Evolutionary conservation across 805 yeast species (phyloP).

Genomic region (Saturnispora silvae): DNA sequence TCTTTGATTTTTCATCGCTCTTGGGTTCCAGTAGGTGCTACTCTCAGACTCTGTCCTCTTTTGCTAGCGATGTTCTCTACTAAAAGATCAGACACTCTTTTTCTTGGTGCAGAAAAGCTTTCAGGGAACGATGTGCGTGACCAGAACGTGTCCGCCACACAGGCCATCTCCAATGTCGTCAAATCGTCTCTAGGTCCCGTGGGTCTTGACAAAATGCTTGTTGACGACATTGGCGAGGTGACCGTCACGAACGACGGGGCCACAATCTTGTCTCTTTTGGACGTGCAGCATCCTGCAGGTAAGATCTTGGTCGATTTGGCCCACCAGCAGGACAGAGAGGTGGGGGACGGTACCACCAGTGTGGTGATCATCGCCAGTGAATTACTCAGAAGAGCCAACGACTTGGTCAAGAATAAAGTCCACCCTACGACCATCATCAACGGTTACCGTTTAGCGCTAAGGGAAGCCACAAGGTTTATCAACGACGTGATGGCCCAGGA

Average conservation of each 20-base stretch:
- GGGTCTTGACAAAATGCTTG: conserved; percentile 96
- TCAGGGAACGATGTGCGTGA: conserved; percentile 95
- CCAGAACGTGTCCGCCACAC: conserved; percentile 92
- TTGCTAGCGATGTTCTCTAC: conserved; percentile 43
- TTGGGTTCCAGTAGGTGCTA: too few relatives aligned
- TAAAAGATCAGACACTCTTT: conserved; percentile 84
- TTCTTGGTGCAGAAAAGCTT: conserved; percentile 90
- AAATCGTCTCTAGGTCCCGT: conserved; percentile 96
- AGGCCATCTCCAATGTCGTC: conserved; percentile 71
- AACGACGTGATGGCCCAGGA: conserved; percentile 74
- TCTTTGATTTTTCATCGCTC: too few relatives aligned
- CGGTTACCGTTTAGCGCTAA: conserved; percentile 87
- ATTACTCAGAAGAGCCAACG: conserved; percentile 83
- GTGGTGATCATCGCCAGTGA: conserved; percentile 96
- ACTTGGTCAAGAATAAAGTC: conserved; percentile 81
- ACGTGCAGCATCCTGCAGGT: conserved; percentile 98
- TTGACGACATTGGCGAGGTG: conserved; percentile 97
- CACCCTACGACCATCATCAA: conserved; percentile 98
- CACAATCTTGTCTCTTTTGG: conserved; percentile 78
- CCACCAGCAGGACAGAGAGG: conserved; percentile 97
- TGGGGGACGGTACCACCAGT: conserved; percentile 86
- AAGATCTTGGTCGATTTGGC: conserved; percentile 94
- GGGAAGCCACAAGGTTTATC: conserved; percentile 82
- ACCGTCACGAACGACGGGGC: conserved; percentile 99
- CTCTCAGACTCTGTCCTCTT: too few relatives aligned